Base-by-base conservation (phyloP, 2,329 filamentous ascomycete genomes). In the Aspergillus aculeatinus region DNA sequence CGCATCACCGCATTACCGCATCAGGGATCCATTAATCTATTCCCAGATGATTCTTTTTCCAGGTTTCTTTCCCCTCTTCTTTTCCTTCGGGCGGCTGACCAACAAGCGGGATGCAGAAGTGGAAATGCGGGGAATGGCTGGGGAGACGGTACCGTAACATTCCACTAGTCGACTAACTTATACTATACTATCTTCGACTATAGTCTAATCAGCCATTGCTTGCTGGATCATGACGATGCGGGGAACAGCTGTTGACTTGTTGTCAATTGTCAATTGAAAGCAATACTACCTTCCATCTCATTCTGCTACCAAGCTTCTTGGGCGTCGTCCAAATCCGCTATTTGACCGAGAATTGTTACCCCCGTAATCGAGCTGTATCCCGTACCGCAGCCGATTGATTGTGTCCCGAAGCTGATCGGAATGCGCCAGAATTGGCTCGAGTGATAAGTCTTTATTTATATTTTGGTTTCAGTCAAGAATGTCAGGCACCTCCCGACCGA, bases 101-200 rank as follows among this genome's bases (percentile, higher is more conserved):
- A 35, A 35, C 27, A 6, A 44, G 16, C 25, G 39, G 39, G 39
- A 31, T 31, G 52, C 52, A 44, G 16, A 25, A 48, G 42, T 44
- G 53, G 42, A 55, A 48, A 55, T 55, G 53, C 53, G 53, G 53
- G 53, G 53, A 55, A 55, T 55, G 53, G 21, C 48, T 50, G 23
- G 23, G 48, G 48, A 25, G 21, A 50, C 25, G 25, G 25, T 27
- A 50, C 29, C 48, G 48, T 50, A 50, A 12, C 48, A 49, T 49
- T n/a, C n/a, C 21, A 29, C 27, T 29, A 29, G 27, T 3, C 27
- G 27, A 29, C 7, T 27, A 9, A 29, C 27, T 6, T 10, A 27
- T 27, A 42, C 7, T 7, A 27, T 27, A 42, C 39, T 9, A 44
- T 5, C 16, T 16, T 29, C 16, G 3, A n/a, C 39, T 16, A n/a